Evolutionary conservation across 192 early-diverging fungal genomes (phyloP).

Genomic region (Diversispora eburnea): DNA sequence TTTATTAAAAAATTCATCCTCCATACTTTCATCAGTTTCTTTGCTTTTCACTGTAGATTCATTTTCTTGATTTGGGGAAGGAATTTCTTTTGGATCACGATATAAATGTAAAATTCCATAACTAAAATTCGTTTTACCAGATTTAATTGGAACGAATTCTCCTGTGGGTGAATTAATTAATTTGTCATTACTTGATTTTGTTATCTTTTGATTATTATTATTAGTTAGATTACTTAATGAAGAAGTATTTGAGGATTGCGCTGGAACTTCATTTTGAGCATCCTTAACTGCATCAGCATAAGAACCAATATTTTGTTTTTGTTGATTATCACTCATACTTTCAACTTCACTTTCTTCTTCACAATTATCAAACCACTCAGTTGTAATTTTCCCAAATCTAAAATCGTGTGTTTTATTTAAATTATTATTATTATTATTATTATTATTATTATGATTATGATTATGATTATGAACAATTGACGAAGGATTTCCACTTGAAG

Average conservation of each 20-base stretch:
- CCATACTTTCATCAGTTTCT: not conserved
- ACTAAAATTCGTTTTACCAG: constrained; percentile 27
- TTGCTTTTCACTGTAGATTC: not conserved
- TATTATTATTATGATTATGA: too few species aligned
- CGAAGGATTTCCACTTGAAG: not conserved
- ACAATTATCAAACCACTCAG: constrained; percentile 35
- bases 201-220: not conserved
- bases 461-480: too few species aligned
- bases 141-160: constrained; percentile 21
- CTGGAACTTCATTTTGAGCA: not conserved
- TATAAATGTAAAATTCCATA: constrained; percentile 66
- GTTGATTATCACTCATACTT: constrained; percentile 14
- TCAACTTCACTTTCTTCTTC: not conserved
- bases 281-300: not conserved
- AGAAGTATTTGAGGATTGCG: not conserved
- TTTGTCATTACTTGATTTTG: constrained; percentile 20
- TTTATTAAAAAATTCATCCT: not conserved
- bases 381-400: constrained; percentile 33
- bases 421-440: not conserved
- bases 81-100: constrained; percentile 42
- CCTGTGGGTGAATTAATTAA: not conserved
- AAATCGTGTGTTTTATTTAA: constrained; percentile 31
- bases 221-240: not conserved
- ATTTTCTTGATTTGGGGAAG: not conserved
- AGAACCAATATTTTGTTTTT: not conserved